Evolutionary conservation across 306 rosid genomes (phyloP), one percentile per base, ranked within the genome.

Genomic region (Calophaca sinica): DNA sequence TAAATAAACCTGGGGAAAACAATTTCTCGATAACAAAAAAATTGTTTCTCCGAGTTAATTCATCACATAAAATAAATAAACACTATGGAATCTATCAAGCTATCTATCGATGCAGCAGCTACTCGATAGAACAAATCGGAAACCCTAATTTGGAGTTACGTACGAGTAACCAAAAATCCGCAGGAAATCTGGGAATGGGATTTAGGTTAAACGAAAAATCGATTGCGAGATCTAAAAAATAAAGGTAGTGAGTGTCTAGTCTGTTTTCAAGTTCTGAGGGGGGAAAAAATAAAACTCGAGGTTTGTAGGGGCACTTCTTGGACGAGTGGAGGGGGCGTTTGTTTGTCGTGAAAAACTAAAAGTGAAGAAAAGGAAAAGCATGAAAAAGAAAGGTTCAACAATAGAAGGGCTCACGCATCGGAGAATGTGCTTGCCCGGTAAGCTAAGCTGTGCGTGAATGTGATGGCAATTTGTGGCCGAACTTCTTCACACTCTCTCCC

Each of bases 361-460:
- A 68, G 69, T 9, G 52, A 28, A 48, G 29, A 58, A 78, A 82
- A 50, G 45, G 45, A 28, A 73, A 68, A 59, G 63, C 2, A 0
- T 2, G 77, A 77, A 55, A 81, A 70, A 51, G 83, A 83, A 62
- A 78, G 83, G n/a, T 13, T 59, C 32, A 82, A 42, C 58, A 3
- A 46, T 33, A 14, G 67, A 72, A 53, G 6, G 61, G 6, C 44
- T 5, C 60, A 15, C 76, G 76, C 76, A 32, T 61, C 74, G 74
- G 0, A 31, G 53, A 48, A 35, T 52, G 80, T 78, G 81, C 70
- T 67, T 69, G 4, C 12, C 69, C 83, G 67, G 66, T 73, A 51
- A 48, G 61, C 69, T 73, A 70, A 6, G 41, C 11, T 46, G 48
- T 44, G 52, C 28, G 39, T 45, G 39, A 66, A 28, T 57, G 26